A percentile compares a stretch with the other conserved stretches of the same genome.
phyloP scores from a whole-genome alignment of 2,329 filamentous ascomycete species.

The Sordariomycetes sp. region DNA sequence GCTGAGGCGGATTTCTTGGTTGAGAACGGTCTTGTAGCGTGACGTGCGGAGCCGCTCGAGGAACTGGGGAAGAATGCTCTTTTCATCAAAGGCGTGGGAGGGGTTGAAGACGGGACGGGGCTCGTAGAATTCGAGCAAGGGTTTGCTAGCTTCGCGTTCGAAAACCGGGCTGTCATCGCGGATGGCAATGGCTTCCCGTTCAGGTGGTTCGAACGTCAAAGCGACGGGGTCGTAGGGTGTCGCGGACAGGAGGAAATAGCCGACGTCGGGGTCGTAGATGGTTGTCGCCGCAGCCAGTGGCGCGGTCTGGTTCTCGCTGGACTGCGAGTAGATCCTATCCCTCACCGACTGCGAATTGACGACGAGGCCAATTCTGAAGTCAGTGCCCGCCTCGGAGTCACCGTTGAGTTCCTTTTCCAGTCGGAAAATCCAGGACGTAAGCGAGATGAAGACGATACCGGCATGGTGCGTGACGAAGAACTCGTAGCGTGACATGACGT shows the following conservation, averaged over 20 bases:
- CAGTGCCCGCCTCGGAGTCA: constrained; percentile 46
- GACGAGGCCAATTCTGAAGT: constrained; percentile 52
- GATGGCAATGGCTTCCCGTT: constrained; percentile 36
- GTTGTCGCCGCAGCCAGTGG: constrained; percentile 44
- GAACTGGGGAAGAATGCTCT: constrained; percentile 45
- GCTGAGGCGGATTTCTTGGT: constrained; percentile 60
- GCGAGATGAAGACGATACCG: constrained; percentile 50
- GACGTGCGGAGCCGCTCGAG: constrained; percentile 49
- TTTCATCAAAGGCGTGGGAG: constrained; percentile 48
- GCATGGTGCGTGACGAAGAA: constrained; percentile 55
- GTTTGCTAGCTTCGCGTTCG: constrained; percentile 29
- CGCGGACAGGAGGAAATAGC: constrained; percentile 53
- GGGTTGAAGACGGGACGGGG: constrained; percentile 60
- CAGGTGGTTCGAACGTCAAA: constrained; percentile 50
- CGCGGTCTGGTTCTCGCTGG: constrained; percentile 32
- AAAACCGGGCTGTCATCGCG: constrained; percentile 32
- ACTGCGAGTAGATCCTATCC: constrained; percentile 48
- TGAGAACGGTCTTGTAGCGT: constrained; percentile 50
- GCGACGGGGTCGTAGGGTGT: constrained; percentile 49
- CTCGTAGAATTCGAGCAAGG: constrained; percentile 44
- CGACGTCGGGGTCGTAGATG: constrained; percentile 52
- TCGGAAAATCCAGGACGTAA: constrained; percentile 54
- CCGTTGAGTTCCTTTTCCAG: constrained; percentile 51
- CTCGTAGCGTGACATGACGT: constrained; percentile 52
- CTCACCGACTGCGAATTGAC: constrained; percentile 49